Conservation (phyloP, 495 filamentous ascomycete species). For the Aspergillus sclerotioniger region DNA sequence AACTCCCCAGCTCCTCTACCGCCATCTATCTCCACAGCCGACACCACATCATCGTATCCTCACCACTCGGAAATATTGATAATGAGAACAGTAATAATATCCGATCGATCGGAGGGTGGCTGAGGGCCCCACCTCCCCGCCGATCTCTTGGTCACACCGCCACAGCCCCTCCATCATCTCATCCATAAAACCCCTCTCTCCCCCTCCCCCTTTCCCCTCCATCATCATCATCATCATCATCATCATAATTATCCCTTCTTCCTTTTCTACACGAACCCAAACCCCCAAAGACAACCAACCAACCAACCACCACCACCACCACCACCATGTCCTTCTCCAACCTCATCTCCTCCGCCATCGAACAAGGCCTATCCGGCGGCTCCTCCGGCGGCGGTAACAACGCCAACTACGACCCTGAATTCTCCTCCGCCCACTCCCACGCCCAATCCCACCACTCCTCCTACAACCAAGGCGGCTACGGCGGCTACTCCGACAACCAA, state of each 20-base stretch:
- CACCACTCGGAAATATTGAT: too few species aligned
- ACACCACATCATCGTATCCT: too few species aligned
- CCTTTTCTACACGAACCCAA: too few species aligned
- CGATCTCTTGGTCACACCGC: background rate
- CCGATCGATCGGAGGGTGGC: background rate
- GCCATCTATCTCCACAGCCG: background rate
- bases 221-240: background rate
- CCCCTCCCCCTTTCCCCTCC: background rate
- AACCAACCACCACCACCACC: background rate
- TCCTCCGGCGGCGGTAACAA: conserved; percentile 13
- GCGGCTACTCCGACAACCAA: background rate
- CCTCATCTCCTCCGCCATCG: conserved; percentile 6
- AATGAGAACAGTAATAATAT: too few species aligned
- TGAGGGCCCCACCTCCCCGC: background rate
- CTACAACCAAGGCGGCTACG: background rate
- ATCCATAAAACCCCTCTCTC: background rate
- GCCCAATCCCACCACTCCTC: conserved; percentile 10
- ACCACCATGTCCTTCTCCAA: conserved; percentile 21
- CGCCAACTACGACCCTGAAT: background rate
- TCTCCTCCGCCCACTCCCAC: conserved; percentile 7
- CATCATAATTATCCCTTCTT: background rate
- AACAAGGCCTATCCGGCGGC: conserved; percentile 7
- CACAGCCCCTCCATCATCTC: background rate
- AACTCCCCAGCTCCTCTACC: background rate
- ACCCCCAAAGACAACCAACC: background rate